A percentile compares a stretch with the other conserved stretches of the same genome.
These are phyloP conservation scores for Candida pseudofarinosa DNA, from an alignment of 805 yeast species.

Conservation along the genomic window DNA sequence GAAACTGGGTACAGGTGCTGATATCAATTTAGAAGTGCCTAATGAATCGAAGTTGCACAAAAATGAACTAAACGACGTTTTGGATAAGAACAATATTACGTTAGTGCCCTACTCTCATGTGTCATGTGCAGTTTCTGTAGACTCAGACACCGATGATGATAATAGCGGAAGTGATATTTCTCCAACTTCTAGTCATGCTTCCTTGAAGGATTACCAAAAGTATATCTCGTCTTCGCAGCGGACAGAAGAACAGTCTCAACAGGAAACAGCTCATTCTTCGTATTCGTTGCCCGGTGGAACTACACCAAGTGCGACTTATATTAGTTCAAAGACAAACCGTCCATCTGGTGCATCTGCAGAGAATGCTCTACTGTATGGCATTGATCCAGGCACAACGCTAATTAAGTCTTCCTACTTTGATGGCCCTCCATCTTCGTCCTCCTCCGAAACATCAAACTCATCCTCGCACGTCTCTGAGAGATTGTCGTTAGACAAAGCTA, in stretches of 20 bases:
- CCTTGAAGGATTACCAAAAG: neutral
- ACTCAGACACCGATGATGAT: slow-evolving; percentile 2
- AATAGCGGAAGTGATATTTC: neutral
- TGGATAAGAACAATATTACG: slow-evolving; percentile 8
- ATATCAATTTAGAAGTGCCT: too few species aligned
- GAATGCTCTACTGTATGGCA: neutral
- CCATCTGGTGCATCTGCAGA: neutral
- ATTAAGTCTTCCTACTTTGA: neutral
- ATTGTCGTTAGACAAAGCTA: neutral
- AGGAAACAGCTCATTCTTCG: neutral
- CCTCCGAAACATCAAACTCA: neutral
- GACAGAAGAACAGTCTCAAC: neutral
- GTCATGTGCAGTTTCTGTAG: slow-evolving; percentile 4
- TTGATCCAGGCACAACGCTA: neutral
- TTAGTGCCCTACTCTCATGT: slow-evolving; percentile 14
- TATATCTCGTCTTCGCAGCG: neutral
- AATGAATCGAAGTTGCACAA: neutral
- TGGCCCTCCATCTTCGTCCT: neutral
- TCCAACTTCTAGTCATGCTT: neutral
- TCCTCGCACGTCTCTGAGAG: neutral
- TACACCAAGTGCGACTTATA: neutral
- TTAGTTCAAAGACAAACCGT: neutral
- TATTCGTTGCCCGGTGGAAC: neutral
- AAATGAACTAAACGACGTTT: neutral
- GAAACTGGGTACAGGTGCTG: neutral